Evolutionary conservation across 805 yeast genomes (phyloP).

Genomic region (Kluyveromyces lactis): DNA sequence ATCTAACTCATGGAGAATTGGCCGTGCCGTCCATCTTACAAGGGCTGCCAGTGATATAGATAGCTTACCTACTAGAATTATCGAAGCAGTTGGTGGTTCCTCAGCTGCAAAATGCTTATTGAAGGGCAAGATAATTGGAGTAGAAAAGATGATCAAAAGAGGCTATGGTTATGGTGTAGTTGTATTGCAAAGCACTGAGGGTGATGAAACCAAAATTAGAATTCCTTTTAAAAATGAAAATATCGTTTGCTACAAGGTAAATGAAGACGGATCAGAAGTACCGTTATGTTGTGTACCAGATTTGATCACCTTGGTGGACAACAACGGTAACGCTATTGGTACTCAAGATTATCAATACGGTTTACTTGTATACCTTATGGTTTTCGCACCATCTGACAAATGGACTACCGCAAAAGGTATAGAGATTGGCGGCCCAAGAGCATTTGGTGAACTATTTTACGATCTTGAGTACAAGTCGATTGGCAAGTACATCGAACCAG

Average conservation of each 20-base stretch:
- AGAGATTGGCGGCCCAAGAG: conserved; percentile 36
- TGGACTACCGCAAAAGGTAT: conserved; percentile 33
- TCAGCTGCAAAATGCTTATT: conserved; percentile 32
- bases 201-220: conserved; percentile 13
- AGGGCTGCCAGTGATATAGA: conserved; percentile 32
- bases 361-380: conserved; percentile 35
- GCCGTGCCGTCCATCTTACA: conserved; percentile 35
- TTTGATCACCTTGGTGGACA: conserved; percentile 35
- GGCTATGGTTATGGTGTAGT: conserved; percentile 41
- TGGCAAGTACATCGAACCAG: conserved; percentile 30
- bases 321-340: conserved; percentile 39
- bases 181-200: conserved; percentile 21
- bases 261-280: conserved; percentile 15
- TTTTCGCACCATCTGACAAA: conserved; percentile 30
- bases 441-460: conserved; percentile 30
- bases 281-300: conserved; percentile 40
- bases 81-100: conserved; percentile 29
- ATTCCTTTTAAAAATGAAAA: conserved; percentile 45
- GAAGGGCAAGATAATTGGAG: conserved; percentile 37
- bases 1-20: conserved; percentile 41
- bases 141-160: conserved; percentile 33
- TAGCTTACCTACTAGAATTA: conserved; percentile 28
- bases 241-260: conserved; percentile 28
- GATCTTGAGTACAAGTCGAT: conserved; percentile 33
- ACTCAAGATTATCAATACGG: conserved; percentile 43